Evolutionary conservation across 129 eudicot genomes (phyloP).

Genomic region (Helianthus tuberosus): DNA sequence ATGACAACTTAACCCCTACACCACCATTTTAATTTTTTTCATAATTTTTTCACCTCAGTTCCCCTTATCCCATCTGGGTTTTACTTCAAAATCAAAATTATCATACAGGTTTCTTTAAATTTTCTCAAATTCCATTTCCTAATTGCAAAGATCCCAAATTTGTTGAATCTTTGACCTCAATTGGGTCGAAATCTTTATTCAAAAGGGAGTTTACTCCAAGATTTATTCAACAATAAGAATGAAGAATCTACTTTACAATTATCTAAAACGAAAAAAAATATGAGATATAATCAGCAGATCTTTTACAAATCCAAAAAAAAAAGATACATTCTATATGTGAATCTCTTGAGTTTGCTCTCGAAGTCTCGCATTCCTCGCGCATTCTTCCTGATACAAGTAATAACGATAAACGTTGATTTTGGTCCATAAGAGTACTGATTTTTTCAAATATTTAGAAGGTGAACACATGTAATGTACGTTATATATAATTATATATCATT

Average conservation of each 20-base stretch:
- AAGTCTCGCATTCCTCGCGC: constrained; percentile 56
- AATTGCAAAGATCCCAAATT: background rate
- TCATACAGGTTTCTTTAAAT: background rate
- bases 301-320: background rate
- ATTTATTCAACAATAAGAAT: no score
- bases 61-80: background rate
- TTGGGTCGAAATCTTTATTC: background rate
- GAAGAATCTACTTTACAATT: no score
- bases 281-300: background rate
- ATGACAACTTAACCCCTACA: no score
- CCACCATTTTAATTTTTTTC: constrained; percentile 1
- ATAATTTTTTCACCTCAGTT: background rate
- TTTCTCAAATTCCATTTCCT: no score
- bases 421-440: constrained; percentile 1
- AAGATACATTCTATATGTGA: background rate
- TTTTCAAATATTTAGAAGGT: background rate
- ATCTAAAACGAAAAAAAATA: no score
- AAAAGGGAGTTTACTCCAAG: no score
- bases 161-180: background rate
- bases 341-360: constrained; percentile 27
- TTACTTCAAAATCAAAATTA: background rate
- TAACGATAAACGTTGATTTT: background rate
- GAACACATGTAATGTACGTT: background rate
- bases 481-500: constrained; percentile 1
- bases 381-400: constrained; percentile 51